Evolutionary conservation across 768 basidiomycete genomes (phyloP).

Genomic region (Pisolithus albus): DNA sequence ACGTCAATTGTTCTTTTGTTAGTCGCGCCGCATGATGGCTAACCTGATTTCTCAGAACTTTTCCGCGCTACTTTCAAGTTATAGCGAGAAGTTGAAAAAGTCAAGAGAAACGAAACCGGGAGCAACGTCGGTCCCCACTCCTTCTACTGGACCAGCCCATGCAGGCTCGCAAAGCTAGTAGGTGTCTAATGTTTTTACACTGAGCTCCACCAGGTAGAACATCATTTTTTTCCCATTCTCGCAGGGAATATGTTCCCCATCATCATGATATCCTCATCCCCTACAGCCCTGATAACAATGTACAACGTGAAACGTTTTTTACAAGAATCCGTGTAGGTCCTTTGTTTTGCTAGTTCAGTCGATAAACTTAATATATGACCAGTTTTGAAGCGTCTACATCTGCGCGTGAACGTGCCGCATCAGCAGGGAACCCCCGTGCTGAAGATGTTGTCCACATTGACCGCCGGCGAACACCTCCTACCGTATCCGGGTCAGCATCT

Average conservation of each 20-base stretch:
- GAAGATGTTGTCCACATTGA: constrained; percentile 89
- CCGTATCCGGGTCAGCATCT: constrained; percentile 14
- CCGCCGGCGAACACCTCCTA: constrained; percentile 58
- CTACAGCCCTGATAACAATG: constrained; percentile 94
- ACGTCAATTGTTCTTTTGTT: constrained; percentile 19
- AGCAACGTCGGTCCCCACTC: constrained; percentile 32
- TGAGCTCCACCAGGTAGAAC: neutral
- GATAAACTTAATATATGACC: neutral
- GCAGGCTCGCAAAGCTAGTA: constrained; percentile 65
- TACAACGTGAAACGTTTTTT: constrained; percentile 93
- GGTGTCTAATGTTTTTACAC: constrained; percentile 19
- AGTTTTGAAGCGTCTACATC: constrained; percentile 74
- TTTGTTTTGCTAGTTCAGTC: neutral
- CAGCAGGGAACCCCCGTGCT: constrained; percentile 64
- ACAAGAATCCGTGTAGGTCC: constrained; percentile 72
- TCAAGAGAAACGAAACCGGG: constrained; percentile 60
- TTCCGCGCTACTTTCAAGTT: constrained; percentile 54
- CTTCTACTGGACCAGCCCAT: constrained; percentile 33
- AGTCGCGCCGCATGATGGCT: neutral
- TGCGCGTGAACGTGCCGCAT: constrained; percentile 59
- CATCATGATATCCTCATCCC: constrained; percentile 92
- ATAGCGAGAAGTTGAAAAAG: constrained; percentile 73
- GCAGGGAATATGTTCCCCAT: constrained; percentile 81
- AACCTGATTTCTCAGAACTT: constrained; percentile 58
- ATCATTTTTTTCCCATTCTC: neutral